Conservation (phyloP, 208 protist species). For the Acanthamoeba castellanii region DNA sequence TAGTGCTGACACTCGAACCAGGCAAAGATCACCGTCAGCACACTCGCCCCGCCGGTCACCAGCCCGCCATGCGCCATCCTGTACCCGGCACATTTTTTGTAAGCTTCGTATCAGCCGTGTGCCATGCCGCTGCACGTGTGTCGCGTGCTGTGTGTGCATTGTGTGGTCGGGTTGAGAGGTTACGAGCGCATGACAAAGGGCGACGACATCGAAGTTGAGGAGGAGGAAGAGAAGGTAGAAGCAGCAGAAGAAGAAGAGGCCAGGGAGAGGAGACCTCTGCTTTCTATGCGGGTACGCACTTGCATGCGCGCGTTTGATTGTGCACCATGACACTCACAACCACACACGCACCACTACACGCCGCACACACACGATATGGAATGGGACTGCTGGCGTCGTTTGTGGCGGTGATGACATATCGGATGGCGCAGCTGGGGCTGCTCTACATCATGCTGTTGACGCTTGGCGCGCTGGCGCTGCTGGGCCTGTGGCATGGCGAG, state of each 20-base stretch:
- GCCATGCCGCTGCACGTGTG: neutral
- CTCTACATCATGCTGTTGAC: slow-evolving; percentile 55
- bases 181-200: neutral
- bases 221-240: no score
- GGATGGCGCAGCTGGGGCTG: slow-evolving; percentile 31
- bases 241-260: neutral
- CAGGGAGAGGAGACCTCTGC: neutral
- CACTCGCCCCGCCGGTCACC: neutral
- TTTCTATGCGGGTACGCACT: neutral
- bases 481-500: slow-evolving; percentile 28
- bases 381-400: slow-evolving; percentile 2
- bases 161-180: neutral
- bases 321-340: neutral
- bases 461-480: neutral
- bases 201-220: neutral
- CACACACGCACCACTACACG: no score
- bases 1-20: slow-evolving; percentile 41
- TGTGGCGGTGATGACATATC: slow-evolving; percentile 24
- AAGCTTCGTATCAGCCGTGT: neutral
- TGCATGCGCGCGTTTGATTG: neutral
- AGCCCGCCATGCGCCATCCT: neutral
- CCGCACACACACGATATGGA: neutral
- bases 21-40: neutral
- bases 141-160: no score
- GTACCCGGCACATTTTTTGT: no score